Evolutionary conservation across 768 basidiomycete genomes (phyloP).

Genomic region (Chalciporus piperatus): DNA sequence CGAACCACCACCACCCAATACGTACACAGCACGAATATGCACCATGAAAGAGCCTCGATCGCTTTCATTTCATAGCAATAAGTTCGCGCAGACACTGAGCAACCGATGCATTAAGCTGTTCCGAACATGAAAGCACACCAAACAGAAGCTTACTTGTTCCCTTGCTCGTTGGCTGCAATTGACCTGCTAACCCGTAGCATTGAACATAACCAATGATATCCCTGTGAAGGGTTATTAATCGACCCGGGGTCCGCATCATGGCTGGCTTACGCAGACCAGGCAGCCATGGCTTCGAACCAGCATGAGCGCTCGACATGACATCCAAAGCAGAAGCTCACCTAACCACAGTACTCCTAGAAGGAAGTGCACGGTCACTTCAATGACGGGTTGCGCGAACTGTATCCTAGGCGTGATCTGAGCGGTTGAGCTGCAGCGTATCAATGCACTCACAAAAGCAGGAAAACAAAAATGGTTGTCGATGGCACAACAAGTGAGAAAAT

Average conservation of each 20-base stretch:
- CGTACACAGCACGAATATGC: constrained; percentile 55
- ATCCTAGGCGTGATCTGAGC: constrained; percentile 39
- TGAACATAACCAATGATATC: constrained; percentile 68
- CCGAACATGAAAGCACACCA: background rate
- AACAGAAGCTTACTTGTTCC: constrained; percentile 47
- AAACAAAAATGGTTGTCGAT: constrained; percentile 59
- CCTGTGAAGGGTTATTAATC: constrained; percentile 33
- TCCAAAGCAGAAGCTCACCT: constrained; percentile 40
- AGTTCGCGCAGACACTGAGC: constrained; percentile 48
- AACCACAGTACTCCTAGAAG: constrained; percentile 66
- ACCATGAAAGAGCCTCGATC: constrained; percentile 77
- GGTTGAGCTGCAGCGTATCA: background rate
- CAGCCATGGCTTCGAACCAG: constrained; percentile 56
- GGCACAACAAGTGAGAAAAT: constrained; percentile 68
- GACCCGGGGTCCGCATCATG: background rate
- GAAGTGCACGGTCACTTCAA: constrained; percentile 56
- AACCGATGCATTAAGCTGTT: constrained; percentile 6
- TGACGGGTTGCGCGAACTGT: constrained; percentile 66
- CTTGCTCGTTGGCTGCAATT: constrained; percentile 46
- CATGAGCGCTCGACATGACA: constrained; percentile 1
- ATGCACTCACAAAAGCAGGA: constrained; percentile 53
- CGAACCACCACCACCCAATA: constrained; percentile 5
- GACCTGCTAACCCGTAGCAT: constrained; percentile 50
- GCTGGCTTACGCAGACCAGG: constrained; percentile 64
- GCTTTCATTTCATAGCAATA: constrained; percentile 83